Percentiles rank a stretch among this genome's conserved stretches.
These are phyloP conservation scores for Neofusicoccum kwambonambiense DNA, from an alignment of 2,329 filamentous ascomycete genomes.

Conservation along the genomic window DNA sequence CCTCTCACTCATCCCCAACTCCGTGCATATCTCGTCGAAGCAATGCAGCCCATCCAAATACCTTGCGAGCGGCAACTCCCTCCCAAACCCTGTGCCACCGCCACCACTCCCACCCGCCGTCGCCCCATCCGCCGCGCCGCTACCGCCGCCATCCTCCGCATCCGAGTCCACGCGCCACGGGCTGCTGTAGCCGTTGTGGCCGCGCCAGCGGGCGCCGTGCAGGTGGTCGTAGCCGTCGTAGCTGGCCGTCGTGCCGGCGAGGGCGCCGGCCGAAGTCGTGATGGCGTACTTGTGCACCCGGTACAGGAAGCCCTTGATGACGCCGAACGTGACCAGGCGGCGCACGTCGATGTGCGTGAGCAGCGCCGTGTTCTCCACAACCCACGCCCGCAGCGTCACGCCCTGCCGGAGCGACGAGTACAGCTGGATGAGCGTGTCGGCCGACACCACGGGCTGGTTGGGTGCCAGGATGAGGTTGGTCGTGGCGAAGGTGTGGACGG, in stretches of 20 bases:
- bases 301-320: slow-evolving; percentile 93
- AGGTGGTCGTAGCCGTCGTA: slow-evolving; percentile 16
- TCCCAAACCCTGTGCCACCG: neutral
- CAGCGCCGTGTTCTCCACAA: slow-evolving; percentile 69
- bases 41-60: slow-evolving; percentile 74
- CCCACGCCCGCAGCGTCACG: slow-evolving; percentile 83
- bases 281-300: slow-evolving; percentile 89
- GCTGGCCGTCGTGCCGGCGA: slow-evolving; percentile 49
- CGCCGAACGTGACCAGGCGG: slow-evolving; percentile 89
- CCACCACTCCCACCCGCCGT: slow-evolving; percentile 20
- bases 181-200: slow-evolving; percentile 4
- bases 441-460: slow-evolving; percentile 21
- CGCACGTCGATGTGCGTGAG: slow-evolving; percentile 81
- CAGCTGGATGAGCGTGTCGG: slow-evolving; percentile 65
- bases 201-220: slow-evolving; percentile 28
- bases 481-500: neutral
- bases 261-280: slow-evolving; percentile 12
- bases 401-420: slow-evolving; percentile 84
- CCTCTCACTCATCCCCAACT: slow-evolving; percentile 67
- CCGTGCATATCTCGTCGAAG: slow-evolving; percentile 81
- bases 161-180: slow-evolving; percentile 12
- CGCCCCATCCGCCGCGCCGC: slow-evolving; percentile 21
- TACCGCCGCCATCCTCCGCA: slow-evolving; percentile 11
- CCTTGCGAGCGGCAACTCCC: slow-evolving; percentile 53
- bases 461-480: slow-evolving; percentile 16